Conservation (phyloP, 2,329 filamentous ascomycete species). For the Clathrospora elynae region DNA sequence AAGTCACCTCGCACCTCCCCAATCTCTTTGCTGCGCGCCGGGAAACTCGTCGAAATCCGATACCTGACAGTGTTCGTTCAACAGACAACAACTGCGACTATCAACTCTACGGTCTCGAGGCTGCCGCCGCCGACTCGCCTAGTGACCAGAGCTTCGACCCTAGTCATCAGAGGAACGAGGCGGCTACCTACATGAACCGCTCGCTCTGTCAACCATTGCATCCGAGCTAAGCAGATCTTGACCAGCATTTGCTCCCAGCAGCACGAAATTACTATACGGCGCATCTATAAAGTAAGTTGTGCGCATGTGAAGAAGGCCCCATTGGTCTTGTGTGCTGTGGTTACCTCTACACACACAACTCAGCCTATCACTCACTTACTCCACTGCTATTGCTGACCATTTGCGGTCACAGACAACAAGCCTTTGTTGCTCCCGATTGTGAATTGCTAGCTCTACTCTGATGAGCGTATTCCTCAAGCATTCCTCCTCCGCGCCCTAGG, state of each 20-base stretch:
- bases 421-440: conserved; percentile 11
- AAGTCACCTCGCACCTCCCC: conserved; percentile 15
- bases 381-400: conserved; percentile 22
- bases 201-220: conserved; percentile 14
- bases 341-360: conserved; percentile 8
- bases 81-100: conserved; percentile 1
- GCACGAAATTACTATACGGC: background rate
- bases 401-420: conserved; percentile 12
- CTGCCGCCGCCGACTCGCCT: conserved; percentile 17
- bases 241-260: conserved; percentile 11
- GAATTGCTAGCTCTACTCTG: conserved; percentile 29
- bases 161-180: conserved; percentile 28
- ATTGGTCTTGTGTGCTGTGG: conserved; percentile 10
- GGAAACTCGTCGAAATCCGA: background rate
- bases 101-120: conserved; percentile 3
- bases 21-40: conserved; percentile 4
- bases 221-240: conserved; percentile 8
- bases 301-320: conserved; percentile 3
- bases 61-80: too few species aligned
- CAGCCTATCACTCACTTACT: conserved; percentile 12
- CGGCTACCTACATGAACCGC: conserved; percentile 38
- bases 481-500: conserved; percentile 22
- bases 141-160: conserved; percentile 30
- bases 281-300: conserved; percentile 19
- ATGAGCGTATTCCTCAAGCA: conserved; percentile 27